phyloP scores from a whole-genome alignment of 139 green algal species.

The Eudorina sp. region DNA sequence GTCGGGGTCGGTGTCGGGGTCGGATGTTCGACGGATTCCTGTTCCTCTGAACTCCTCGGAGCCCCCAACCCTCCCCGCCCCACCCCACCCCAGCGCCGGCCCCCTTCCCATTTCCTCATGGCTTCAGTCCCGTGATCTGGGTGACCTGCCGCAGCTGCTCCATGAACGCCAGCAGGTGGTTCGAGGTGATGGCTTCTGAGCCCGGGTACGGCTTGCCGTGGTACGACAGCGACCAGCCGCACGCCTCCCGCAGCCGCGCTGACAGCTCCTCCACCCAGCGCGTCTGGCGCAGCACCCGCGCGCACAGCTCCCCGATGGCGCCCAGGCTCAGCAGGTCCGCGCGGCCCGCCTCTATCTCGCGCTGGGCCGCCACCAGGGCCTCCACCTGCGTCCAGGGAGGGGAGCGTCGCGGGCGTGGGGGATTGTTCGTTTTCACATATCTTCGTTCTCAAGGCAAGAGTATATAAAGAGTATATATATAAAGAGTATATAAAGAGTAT shows the following conservation, averaged over 20 bases:
- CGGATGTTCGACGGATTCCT: no score
- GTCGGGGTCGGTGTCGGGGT: no score
- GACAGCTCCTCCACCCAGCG: slow-evolving; percentile 30
- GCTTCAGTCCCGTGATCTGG: not conserved
- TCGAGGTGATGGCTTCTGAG: not conserved
- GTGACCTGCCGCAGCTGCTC: slow-evolving; percentile 31
- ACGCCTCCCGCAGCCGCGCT: not conserved
- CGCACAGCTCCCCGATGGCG: not conserved
- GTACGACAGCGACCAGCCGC: slow-evolving; percentile 19
- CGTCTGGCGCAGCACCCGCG: slow-evolving; percentile 1
- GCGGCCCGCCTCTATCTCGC: not conserved
- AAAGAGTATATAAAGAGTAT: no score
- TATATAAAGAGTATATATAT: no score
- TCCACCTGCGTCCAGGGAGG: no score
- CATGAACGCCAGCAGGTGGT: slow-evolving; percentile 42
- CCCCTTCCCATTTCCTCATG: no score
- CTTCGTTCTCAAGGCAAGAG: no score
- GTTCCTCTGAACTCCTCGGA: no score
- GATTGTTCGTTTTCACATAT: no score
- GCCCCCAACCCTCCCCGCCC: no score
- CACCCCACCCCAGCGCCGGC: no score
- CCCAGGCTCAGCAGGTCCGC: not conserved
- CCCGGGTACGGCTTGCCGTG: slow-evolving; percentile 27
- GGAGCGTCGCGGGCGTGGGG: no score
- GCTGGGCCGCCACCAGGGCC: slow-evolving; percentile 25